These are phyloP conservation scores for Hysterangium stoloniferum DNA, from an alignment of 768 basidiomycete genomes.

Conservation along the genomic window DNA sequence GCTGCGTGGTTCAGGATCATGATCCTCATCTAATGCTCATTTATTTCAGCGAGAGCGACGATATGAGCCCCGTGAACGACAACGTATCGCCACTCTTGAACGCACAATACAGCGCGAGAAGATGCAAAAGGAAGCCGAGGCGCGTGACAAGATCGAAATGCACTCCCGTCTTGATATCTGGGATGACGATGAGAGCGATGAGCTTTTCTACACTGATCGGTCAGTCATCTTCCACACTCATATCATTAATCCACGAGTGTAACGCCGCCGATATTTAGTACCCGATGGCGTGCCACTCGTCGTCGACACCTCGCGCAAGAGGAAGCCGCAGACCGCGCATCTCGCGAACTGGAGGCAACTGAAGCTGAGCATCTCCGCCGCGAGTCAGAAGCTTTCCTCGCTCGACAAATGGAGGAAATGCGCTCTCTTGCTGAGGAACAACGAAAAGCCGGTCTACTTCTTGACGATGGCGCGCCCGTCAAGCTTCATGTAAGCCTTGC, in stretches of 20 bases:
- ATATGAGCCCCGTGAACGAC: conserved; percentile 86
- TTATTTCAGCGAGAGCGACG: conserved; percentile 73
- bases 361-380: conserved; percentile 81
- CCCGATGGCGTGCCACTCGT: conserved; percentile 79
- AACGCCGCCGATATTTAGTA: conserved; percentile 30
- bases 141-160: conserved; percentile 74
- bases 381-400: conserved; percentile 91
- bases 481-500: conserved; percentile 73
- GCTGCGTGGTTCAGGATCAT: background rate
- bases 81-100: conserved; percentile 70
- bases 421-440: conserved; percentile 87
- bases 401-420: conserved; percentile 93
- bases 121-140: conserved; percentile 66
- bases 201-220: conserved; percentile 90
- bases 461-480: conserved; percentile 89
- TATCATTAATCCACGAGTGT: no score
- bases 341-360: conserved; percentile 72
- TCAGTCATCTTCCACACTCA: no score
- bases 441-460: conserved; percentile 79
- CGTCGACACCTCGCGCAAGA: conserved; percentile 66
- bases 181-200: conserved; percentile 91
- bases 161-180: conserved; percentile 76
- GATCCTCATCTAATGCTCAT: conserved; percentile 4
- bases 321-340: conserved; percentile 76
- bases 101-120: conserved; percentile 68